Base-by-base conservation (phyloP, 75 land plant genomes). In the Cupressus sempervirens region DNA sequence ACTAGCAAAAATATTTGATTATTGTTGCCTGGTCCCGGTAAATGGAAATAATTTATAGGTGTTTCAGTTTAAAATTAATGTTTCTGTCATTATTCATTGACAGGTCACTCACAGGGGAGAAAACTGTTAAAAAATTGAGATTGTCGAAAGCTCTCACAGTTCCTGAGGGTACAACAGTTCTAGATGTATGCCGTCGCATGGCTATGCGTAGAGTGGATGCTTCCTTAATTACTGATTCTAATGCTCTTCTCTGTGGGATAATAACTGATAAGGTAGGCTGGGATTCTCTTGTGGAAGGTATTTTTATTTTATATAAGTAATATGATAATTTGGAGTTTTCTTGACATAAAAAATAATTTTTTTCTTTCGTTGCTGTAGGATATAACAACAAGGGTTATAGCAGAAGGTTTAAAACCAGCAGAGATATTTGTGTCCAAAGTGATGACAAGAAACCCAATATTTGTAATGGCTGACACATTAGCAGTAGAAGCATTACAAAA, bases 401-500 rank as follows among this genome's bases (percentile, higher is more conserved):
- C 95, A 67, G 92, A 88, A 13, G 95, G 91, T 43, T 13, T 94
- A 53, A 95, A 93, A 84, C 95, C 93, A 50, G 96, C 95, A 46
- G 95, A 93, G 14, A 93, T 95, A 32, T 84, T 89, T 20, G 95
- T 93, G 32, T 93, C 96, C 6, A 96, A 94, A 83, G 95, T 94
- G 82, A 96, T 96, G 98, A 93, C 98, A 38, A 91, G 92, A 80
- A 96, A 96, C 62, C 98, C 98, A 43, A 80, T 87, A 2, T 96
- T 96, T 88, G 98, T 96, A 72, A 91, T 91, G 82, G 88, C 97
- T 20, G 93, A 94, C 81, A 93, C 95, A 76, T 87, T 92, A 35
- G 95, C 98, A 58, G 93, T 94, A 80, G 98, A 96, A 83, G 98
- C 98, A 82, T 86, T 96, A 85, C 94, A 94, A 73, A 96, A 96